Evolutionary conservation across 2,329 filamentous ascomycete species (phyloP).

Genomic region (Cadophora gregata): DNA sequence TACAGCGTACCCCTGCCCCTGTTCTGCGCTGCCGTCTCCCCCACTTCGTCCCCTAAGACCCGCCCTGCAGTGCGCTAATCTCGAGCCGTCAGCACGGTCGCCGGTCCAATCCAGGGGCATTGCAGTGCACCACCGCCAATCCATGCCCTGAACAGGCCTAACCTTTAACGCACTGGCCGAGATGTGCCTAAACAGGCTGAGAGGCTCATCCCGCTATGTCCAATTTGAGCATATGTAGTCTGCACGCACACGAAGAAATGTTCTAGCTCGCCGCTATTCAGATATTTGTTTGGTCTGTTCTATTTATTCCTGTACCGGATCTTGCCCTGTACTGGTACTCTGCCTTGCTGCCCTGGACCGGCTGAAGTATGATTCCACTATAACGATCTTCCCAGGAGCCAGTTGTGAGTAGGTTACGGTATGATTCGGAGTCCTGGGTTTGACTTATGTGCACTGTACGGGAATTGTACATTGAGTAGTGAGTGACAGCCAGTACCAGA

Average conservation of each 20-base stretch:
- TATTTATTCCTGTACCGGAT: neutral
- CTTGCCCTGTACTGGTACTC: neutral
- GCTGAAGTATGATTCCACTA: no score
- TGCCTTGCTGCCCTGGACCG: no score
- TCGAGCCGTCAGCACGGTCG: constrained; percentile 10
- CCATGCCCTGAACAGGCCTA: constrained; percentile 7
- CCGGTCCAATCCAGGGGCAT: no score
- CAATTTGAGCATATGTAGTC: neutral
- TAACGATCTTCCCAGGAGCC: no score
- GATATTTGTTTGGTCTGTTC: neutral
- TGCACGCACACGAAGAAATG: neutral
- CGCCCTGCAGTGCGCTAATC: neutral
- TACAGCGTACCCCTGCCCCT: neutral
- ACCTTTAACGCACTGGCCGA: no score
- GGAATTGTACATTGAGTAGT: no score
- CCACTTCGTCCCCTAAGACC: neutral
- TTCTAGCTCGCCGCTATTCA: neutral
- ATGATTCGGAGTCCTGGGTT: no score
- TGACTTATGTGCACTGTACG: no score
- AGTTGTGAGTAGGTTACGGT: no score
- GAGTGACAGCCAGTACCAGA: no score
- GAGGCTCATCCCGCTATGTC: neutral
- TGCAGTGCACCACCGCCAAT: neutral
- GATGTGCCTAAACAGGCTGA: constrained; percentile 13
- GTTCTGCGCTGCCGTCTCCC: neutral